Conservation (phyloP, 2,329 filamentous ascomycete genomes). For the Penicillium sp. region DNA sequence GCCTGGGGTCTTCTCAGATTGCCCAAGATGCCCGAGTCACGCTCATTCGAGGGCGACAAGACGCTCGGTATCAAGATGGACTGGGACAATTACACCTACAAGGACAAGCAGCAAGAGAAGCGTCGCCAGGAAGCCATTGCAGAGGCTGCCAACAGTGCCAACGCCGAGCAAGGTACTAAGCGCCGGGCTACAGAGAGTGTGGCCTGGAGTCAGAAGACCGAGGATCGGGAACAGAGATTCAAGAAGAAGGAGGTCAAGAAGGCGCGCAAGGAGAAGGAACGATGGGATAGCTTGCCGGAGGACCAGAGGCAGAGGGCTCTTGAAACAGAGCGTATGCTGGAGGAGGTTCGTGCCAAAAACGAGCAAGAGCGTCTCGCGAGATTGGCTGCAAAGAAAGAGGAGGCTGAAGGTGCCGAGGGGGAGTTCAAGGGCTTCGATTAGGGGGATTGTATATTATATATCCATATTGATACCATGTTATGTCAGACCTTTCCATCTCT, state of each 20-base stretch:
- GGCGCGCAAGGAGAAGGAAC: slow-evolving; percentile 65
- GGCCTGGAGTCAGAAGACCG: slow-evolving; percentile 73
- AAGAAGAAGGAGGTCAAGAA: slow-evolving; percentile 66
- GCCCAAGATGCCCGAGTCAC: slow-evolving; percentile 91
- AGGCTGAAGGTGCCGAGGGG: slow-evolving; percentile 26
- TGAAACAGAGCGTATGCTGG: slow-evolving; percentile 66
- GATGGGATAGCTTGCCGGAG: slow-evolving; percentile 67
- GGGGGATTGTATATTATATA: slow-evolving; percentile 1
- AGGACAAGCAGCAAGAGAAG: slow-evolving; percentile 71
- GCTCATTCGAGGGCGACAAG: slow-evolving; percentile 70
- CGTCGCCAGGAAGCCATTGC: slow-evolving; percentile 60
- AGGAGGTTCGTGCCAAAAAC: slow-evolving; percentile 63
- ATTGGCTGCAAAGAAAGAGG: slow-evolving; percentile 21
- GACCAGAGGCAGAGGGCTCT: slow-evolving; percentile 65
- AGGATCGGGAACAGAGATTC: slow-evolving; percentile 64
- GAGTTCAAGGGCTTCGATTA: slow-evolving; percentile 63
- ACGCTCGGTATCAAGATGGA: slow-evolving; percentile 59
- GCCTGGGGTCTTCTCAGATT: slow-evolving; percentile 86
- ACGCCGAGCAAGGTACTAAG: slow-evolving; percentile 45
- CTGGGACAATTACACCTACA: slow-evolving; percentile 69
- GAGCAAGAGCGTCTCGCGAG: slow-evolving; percentile 28
- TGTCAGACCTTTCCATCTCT: neutral
- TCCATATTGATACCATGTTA: slow-evolving; percentile 1
- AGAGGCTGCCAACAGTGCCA: slow-evolving; percentile 46
- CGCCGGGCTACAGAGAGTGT: slow-evolving; percentile 62